These are phyloP conservation scores for Coffea canephora DNA, from an alignment of 257 asterid genomes.

Conservation along the genomic window DNA sequence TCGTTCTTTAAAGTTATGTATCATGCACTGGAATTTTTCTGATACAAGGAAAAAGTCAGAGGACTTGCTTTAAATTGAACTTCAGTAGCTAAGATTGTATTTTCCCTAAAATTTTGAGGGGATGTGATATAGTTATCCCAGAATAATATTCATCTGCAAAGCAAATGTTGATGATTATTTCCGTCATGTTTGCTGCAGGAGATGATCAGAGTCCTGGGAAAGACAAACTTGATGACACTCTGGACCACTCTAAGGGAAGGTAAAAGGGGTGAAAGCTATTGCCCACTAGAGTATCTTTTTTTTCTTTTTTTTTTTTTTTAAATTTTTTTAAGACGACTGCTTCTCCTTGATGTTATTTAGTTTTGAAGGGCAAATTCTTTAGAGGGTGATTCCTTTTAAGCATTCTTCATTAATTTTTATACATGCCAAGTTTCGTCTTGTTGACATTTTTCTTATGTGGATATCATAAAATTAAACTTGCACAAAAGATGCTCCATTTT, in stretches of 20 bases:
- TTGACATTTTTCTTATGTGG: background rate
- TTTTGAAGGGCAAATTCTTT: background rate
- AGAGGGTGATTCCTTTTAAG: background rate
- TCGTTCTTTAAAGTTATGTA: no score
- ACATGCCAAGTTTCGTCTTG: background rate
- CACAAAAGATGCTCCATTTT: background rate
- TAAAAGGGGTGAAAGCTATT: slow-evolving; percentile 51
- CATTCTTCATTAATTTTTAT: background rate
- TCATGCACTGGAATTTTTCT: background rate
- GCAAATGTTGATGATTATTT: background rate
- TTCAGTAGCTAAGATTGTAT: no score
- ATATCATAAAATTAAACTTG: background rate
- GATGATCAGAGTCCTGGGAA: slow-evolving; percentile 30
- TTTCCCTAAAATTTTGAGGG: background rate
- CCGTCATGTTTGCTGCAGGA: slow-evolving; percentile 43
- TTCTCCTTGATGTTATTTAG: background rate
- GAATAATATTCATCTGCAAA: background rate
- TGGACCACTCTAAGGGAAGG: slow-evolving; percentile 57
- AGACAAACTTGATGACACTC: slow-evolving; percentile 34
- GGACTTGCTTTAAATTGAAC: background rate
- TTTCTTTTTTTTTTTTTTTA: background rate
- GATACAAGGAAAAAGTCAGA: background rate
- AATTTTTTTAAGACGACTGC: background rate
- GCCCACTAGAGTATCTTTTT: background rate
- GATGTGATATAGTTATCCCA: background rate